phyloP scores from a whole-genome alignment of 805 yeast genomes.

The Myxozyma vanderwaltii region DNA sequence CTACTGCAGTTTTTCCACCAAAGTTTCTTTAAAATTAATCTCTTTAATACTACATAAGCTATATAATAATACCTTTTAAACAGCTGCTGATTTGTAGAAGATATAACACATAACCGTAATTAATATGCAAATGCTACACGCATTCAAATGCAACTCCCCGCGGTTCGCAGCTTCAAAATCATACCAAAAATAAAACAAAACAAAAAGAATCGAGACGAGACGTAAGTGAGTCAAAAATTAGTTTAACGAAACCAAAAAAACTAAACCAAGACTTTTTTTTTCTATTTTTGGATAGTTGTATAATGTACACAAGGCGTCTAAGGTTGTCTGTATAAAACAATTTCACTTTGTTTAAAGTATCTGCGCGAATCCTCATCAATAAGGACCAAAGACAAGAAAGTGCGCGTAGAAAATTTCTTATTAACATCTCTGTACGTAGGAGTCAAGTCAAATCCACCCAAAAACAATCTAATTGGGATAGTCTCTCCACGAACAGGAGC shows the following conservation, averaged over 20 bases:
- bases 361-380: slow-evolving; percentile 96
- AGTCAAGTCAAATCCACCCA: slow-evolving; percentile 89
- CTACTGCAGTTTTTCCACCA: too few relatives aligned
- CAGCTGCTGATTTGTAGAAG: too few relatives aligned
- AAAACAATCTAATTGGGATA: slow-evolving; percentile 85
- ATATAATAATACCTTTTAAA: too few relatives aligned
- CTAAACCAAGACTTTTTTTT: background rate
- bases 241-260: background rate
- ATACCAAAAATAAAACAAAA: background rate
- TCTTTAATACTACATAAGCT: too few relatives aligned
- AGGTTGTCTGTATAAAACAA: slow-evolving; percentile 53
- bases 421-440: slow-evolving; percentile 86
- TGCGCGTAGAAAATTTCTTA: slow-evolving; percentile 81
- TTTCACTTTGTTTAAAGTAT: slow-evolving; percentile 93
- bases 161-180: background rate
- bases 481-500: slow-evolving; percentile 98
- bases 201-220: too few relatives aligned
- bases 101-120: too few relatives aligned
- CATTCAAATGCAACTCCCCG: background rate
- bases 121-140: too few relatives aligned
- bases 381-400: slow-evolving; percentile 82
- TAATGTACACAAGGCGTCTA: background rate
- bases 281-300: background rate
- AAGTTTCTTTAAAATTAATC: too few relatives aligned
- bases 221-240: too few relatives aligned